phyloP scores from a whole-genome alignment of 305 asterid genomes.

The Solanum chacoense region DNA sequence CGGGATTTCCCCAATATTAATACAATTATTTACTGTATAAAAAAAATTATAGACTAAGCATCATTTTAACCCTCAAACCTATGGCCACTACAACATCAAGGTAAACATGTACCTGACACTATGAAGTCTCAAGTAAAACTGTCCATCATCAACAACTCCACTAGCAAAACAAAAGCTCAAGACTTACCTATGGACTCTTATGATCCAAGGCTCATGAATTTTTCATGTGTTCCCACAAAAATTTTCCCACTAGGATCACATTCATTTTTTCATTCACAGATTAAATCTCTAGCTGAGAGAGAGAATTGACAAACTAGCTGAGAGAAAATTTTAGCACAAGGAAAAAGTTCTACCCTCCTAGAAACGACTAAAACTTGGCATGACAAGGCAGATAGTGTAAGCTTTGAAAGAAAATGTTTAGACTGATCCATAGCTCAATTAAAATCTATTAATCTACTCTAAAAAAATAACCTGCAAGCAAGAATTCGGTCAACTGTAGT shows the following conservation, averaged over 20 bases:
- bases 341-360: neutral
- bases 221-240: neutral
- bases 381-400: neutral
- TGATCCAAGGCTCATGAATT: neutral
- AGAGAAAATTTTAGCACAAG: neutral
- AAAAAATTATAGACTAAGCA: neutral
- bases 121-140: neutral
- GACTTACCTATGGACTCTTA: neutral
- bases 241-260: neutral
- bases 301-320: neutral
- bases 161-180: neutral
- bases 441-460: neutral
- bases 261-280: neutral
- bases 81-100: neutral
- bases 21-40: neutral
- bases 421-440: neutral
- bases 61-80: neutral
- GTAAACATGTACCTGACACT: neutral
- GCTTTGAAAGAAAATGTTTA: neutral
- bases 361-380: neutral
- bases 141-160: neutral
- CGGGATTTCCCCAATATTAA: neutral
- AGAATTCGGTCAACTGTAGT: conserved; percentile 87
- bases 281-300: neutral
- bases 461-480: conserved; percentile 58